Conservation (phyloP, 768 basidiomycete genomes). For the Naematelia aurantialba region DNA sequence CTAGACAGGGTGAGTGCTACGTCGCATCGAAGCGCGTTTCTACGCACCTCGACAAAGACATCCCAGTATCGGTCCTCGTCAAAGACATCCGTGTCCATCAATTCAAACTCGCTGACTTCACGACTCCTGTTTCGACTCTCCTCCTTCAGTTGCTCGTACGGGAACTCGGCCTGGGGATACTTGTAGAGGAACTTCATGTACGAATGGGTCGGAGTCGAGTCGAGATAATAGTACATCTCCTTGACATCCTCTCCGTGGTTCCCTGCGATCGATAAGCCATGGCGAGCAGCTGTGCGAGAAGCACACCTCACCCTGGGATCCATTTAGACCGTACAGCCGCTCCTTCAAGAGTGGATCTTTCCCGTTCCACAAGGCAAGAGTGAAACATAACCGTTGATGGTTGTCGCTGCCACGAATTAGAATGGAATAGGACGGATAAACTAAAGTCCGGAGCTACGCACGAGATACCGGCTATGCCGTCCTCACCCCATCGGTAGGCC, state of each 20-base stretch:
- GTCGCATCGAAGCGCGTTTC: not conserved
- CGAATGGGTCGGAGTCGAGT: conserved; percentile 96
- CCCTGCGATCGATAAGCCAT: conserved; percentile 53
- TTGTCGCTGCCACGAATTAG: no score
- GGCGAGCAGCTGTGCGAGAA: not conserved
- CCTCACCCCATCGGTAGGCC: conserved; percentile 98
- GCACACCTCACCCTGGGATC: conserved; percentile 63
- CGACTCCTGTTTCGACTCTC: conserved; percentile 79
- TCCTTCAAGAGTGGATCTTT: conserved; percentile 93
- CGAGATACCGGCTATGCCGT: conserved; percentile 93
- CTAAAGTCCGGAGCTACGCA: conserved; percentile 38
- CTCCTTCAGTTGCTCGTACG: conserved; percentile 86
- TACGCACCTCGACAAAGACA: conserved; percentile 85
- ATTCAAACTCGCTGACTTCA: conserved; percentile 86
- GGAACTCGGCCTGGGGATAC: conserved; percentile 86
- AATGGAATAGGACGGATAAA: no score
- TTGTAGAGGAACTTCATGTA: conserved; percentile 99
- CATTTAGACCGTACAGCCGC: conserved; percentile 90
- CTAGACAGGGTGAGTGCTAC: conserved; percentile 52
- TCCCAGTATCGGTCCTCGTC: conserved; percentile 97
- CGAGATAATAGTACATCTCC: conserved; percentile 96
- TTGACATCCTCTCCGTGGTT: conserved; percentile 99
- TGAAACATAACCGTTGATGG: conserved; percentile 88
- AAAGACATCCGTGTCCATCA: conserved; percentile 85
- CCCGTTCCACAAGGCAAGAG: conserved; percentile 89